Conservation (phyloP, 2,329 filamentous ascomycete species). For the Fusarium tuaranense region DNA sequence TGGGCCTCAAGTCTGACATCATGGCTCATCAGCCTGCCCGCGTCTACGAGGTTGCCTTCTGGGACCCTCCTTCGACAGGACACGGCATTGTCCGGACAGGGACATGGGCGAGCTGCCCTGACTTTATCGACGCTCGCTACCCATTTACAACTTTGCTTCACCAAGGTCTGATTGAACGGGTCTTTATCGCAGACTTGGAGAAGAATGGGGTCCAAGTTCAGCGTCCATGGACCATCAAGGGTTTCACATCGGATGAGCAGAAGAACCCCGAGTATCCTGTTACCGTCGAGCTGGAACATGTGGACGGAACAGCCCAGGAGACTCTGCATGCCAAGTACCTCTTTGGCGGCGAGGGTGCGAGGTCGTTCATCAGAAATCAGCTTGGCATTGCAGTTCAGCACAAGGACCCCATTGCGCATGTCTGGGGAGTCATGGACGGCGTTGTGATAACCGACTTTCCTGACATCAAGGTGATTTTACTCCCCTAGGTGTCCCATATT, state of each 20-base stretch:
- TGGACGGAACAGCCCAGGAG: slow-evolving; percentile 78
- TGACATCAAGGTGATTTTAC: slow-evolving; percentile 73
- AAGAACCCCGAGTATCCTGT: slow-evolving; percentile 78
- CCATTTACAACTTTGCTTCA: slow-evolving; percentile 78
- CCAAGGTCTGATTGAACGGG: slow-evolving; percentile 77
- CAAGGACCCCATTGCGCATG: slow-evolving; percentile 76
- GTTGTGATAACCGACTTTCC: slow-evolving; percentile 80
- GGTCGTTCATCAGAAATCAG: slow-evolving; percentile 73
- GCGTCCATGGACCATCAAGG: slow-evolving; percentile 73
- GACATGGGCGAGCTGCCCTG: slow-evolving; percentile 89
- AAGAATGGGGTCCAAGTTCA: slow-evolving; percentile 71
- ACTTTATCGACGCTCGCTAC: slow-evolving; percentile 80
- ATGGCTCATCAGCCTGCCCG: slow-evolving; percentile 90
- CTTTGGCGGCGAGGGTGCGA: slow-evolving; percentile 78
- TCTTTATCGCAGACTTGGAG: slow-evolving; percentile 74
- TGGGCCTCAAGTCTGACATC: slow-evolving; percentile 88
- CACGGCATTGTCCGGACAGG: slow-evolving; percentile 73
- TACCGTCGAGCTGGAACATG: slow-evolving; percentile 79
- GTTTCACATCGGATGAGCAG: slow-evolving; percentile 69
- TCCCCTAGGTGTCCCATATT: not conserved
- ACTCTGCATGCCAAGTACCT: slow-evolving; percentile 77
- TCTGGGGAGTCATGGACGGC: slow-evolving; percentile 83
- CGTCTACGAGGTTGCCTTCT: slow-evolving; percentile 83
- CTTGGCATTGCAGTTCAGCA: slow-evolving; percentile 78
- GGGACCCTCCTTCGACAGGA: slow-evolving; percentile 70